Evolutionary conservation across 495 filamentous ascomycete species (phyloP).

Genomic region (Podospora pseudoanserina): DNA sequence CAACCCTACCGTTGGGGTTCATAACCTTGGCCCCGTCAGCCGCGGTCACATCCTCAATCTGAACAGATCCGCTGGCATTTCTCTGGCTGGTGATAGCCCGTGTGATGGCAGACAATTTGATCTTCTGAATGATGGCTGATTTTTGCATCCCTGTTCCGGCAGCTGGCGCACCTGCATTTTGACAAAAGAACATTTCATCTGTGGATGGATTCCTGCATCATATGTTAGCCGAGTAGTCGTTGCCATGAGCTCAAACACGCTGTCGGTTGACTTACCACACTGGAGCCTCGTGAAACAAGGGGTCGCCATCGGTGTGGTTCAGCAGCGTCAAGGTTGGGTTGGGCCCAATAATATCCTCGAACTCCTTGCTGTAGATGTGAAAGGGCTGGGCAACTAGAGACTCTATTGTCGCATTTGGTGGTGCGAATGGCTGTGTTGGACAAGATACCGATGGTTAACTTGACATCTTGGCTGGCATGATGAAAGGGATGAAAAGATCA

Average conservation of each 20-base stretch:
- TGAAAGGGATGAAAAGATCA: neutral
- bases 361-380: constrained; percentile 46
- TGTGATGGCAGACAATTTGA: constrained; percentile 41
- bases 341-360: constrained; percentile 40
- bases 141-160: constrained; percentile 50
- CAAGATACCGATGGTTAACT: neutral
- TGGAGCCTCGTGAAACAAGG: constrained; percentile 50
- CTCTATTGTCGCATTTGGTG: constrained; percentile 32
- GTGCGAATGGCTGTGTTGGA: constrained; percentile 32
- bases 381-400: constrained; percentile 39
- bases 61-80: constrained; percentile 42
- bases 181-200: constrained; percentile 52
- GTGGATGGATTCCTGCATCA: constrained; percentile 29
- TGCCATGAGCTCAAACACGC: neutral
- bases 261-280: constrained; percentile 37
- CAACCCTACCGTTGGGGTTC: constrained; percentile 46
- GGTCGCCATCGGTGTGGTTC: constrained; percentile 37
- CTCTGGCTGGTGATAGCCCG: constrained; percentile 35
- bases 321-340: constrained; percentile 46
- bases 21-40: constrained; percentile 36
- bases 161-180: constrained; percentile 46
- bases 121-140: constrained; percentile 50
- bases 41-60: constrained; percentile 33
- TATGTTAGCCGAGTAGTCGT: constrained; percentile 21
- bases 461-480: neutral